Conservation (phyloP, 208 protist species). For the Leishmania mexicana region DNA sequence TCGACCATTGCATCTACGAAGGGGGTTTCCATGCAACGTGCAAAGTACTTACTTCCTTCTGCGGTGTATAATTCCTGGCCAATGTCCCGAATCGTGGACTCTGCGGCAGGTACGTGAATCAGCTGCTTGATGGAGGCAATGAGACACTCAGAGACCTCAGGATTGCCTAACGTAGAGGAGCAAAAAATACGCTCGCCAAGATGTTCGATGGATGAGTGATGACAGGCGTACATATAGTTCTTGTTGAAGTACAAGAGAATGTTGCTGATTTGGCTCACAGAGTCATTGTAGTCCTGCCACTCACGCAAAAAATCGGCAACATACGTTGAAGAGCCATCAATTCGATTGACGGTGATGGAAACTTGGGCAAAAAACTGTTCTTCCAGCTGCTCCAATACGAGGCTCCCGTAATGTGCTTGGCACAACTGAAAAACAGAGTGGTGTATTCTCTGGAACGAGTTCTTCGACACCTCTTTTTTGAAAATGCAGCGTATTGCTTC, state of each 20-base stretch:
- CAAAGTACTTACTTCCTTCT: conserved; percentile 30
- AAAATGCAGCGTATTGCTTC: conserved; percentile 59
- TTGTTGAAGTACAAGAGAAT: conserved; percentile 75
- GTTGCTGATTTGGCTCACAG: conserved; percentile 50
- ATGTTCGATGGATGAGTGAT: conserved; percentile 45
- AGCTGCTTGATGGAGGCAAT: conserved; percentile 23
- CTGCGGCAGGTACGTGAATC: conserved; percentile 11
- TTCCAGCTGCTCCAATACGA: conserved; percentile 48
- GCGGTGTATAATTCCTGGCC: conserved; percentile 31
- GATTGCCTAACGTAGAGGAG: conserved; percentile 22
- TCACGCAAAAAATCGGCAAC: conserved; percentile 42
- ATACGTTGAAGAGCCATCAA: conserved; percentile 35
- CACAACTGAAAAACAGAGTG: conserved; percentile 78
- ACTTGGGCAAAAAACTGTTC: conserved; percentile 45
- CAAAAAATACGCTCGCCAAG: conserved; percentile 64
- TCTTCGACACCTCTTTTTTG: conserved; percentile 37
- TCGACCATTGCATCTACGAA: conserved; percentile 35
- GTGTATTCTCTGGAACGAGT: conserved; percentile 83
- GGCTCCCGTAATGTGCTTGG: conserved; percentile 42
- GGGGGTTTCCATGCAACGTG: conserved; percentile 30
- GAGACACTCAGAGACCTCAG: conserved; percentile 21
- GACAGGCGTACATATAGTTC: conserved; percentile 40
- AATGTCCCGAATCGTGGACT: conserved; percentile 23
- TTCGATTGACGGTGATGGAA: conserved; percentile 26
- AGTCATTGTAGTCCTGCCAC: conserved; percentile 55